Evolutionary conservation across 2,329 filamentous ascomycete genomes (phyloP).

Genomic region (Dothidotthia symphoricarpi): DNA sequence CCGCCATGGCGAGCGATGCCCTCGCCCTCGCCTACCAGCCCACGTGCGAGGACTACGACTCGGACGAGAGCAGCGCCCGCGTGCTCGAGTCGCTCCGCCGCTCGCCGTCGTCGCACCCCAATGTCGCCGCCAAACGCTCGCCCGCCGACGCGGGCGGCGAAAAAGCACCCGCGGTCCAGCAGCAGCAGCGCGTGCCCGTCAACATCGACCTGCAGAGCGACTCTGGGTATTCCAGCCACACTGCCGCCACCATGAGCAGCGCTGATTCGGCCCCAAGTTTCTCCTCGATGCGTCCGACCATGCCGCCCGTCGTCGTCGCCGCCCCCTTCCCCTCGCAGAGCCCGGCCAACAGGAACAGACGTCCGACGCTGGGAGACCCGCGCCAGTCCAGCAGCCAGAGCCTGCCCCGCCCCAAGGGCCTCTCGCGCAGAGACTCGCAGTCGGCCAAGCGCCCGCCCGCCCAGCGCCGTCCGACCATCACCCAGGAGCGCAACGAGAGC

Average conservation of each 20-base stretch:
- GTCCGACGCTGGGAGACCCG: slow-evolving; percentile 2
- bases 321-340: slow-evolving; percentile 17
- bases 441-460: slow-evolving; percentile 19
- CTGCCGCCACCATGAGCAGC: slow-evolving; percentile 53
- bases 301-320: slow-evolving; percentile 13
- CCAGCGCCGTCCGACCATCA: slow-evolving; percentile 16
- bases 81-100: slow-evolving; percentile 30
- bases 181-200: slow-evolving; percentile 18
- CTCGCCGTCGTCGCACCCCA: slow-evolving; percentile 50
- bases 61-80: slow-evolving; percentile 21
- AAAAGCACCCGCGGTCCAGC: slow-evolving; percentile 19
- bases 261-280: slow-evolving; percentile 52
- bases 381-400: slow-evolving; percentile 21
- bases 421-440: slow-evolving; percentile 25
- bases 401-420: slow-evolving; percentile 25
- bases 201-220: slow-evolving; percentile 56
- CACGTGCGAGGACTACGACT: slow-evolving; percentile 44
- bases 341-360: slow-evolving; percentile 4
- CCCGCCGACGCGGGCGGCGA: slow-evolving; percentile 37
- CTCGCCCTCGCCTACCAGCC: too few relatives aligned
- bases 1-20: slow-evolving; percentile 26
- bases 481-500: slow-evolving; percentile 12
- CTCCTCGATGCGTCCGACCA: slow-evolving; percentile 15
- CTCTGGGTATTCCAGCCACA: slow-evolving; percentile 62
- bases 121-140: slow-evolving; percentile 52